Base-by-base conservation (phyloP, 208 protist genomes). In the Crithidia bombi region DNA sequence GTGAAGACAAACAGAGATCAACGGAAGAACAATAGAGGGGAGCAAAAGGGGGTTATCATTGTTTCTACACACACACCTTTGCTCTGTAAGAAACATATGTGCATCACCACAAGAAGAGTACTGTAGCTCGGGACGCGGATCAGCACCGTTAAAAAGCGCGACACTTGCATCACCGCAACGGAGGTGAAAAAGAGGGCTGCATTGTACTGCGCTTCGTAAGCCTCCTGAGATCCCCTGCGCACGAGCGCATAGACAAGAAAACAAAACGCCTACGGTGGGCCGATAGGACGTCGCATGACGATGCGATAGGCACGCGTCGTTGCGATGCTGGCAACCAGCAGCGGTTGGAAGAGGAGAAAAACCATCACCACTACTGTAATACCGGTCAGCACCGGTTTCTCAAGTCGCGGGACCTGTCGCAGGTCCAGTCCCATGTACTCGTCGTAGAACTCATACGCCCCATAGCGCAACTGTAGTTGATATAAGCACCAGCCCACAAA, bases 401-500 rank as follows among this genome's bases (percentile, higher is more conserved):
- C 82, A 36, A 93, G 43, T 12, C 75, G 81, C 41, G 91, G 91
- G 14, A 86, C 86, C 74, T 94, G 86, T 3, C 86, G 82, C 3
- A 96, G 79, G 58, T 96, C 91, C 3, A 96, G 70, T 10, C 91
- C 91, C 38, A 96, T 74, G 70, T 89, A 96, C 73, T 96, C 91
- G 69, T 94, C 88, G 68, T 96, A 96, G 30, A 93, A 93, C 12
- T 90, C 84, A 66, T 92, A 93, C 15, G 88, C 88, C 15, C 70
- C 67, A 63, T 61, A 93, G 12, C 75, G 47, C 19, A 88, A 39
- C 66, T 96, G 91, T 15, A 93, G 57, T 59, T 87, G 73, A 73
- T 96, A 96, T 55, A 96, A 38, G 38, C 59, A 62, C 66, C 82
- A 76, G 33, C 87, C 87, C 7, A 92, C 76, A 12, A 88, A 69